Base-by-base conservation (phyloP, 1,139 yeast genomes). In the Protomyces lactucae-debilis region DNA sequence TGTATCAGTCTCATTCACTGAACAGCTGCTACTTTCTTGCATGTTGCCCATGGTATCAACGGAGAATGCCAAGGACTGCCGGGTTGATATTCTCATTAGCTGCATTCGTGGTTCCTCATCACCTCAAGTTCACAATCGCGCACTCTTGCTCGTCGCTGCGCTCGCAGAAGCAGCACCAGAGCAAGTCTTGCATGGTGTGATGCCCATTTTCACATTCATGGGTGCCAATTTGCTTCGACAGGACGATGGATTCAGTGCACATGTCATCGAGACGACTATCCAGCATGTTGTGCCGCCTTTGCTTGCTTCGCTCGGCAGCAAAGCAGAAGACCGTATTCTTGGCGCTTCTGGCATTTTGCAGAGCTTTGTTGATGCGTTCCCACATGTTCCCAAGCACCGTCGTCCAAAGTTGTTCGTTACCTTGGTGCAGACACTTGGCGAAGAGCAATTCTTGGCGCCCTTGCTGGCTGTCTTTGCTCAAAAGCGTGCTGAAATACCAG, bases 121-220 rank as follows among this genome's bases (percentile, higher is more conserved):
- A 51, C 98, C 98, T 9, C 98, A 93, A 75, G 95, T 92, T 39
- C 99, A 93, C 76, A 93, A 93, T 76, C 83, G 92, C 70, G 78
- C 93, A 63, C 78, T 93, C 67, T 78, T 93, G 68, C 92, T 93
- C 21, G 85, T 93, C 70, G 89, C 98, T 2, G 87, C 91, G 64
- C 79, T 93, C 70, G 98, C 98, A 0, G 80, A 91, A 0, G 78
- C 92, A 65, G 90, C 93, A 18, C 97, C 99, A 8, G 98, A 93
- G 73, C 84, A 88, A 51, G 91, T 93, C 46, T 79, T 95, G 69
- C 98, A 95, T 76, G 88, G 97, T 2, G 96, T 95, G 14, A 93
- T 93, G 99, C 99, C 99, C 21, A 92, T 93, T 64, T 93, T 93
- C 78, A 95, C 99, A 0, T 95, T 93, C 72, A 93, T 93, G 99